These are phyloP conservation scores for Ailanthus altissimus DNA, from an alignment of 345 rosid genomes.

Conservation along the genomic window DNA sequence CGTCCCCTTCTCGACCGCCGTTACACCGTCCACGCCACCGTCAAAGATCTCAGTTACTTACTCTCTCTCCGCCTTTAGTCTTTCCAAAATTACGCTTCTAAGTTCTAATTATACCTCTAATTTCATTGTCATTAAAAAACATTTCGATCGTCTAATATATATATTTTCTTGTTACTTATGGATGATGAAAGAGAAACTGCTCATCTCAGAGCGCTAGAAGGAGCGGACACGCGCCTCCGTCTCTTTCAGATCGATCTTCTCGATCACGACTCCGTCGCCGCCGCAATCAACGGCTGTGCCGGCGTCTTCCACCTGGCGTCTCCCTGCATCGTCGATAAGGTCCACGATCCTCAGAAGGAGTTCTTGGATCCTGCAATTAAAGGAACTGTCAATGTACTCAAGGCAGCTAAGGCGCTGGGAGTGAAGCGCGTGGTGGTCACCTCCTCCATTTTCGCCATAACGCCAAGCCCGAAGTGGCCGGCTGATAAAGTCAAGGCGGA, in stretches of 20 bases:
- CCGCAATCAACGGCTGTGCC: conserved; percentile 64
- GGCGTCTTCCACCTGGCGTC: conserved; percentile 96
- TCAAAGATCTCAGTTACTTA: conserved; percentile 60
- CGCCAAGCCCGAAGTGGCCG: conserved; percentile 89
- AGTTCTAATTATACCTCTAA: not conserved
- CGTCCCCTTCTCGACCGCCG: conserved; percentile 74
- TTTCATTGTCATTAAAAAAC: not conserved
- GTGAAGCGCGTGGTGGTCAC: conserved; percentile 85
- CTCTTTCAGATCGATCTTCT: conserved; percentile 88
- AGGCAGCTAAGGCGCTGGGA: conserved; percentile 73
- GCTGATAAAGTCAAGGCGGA: conserved; percentile 66
- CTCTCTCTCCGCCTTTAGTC: not conserved
- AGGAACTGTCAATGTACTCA: conserved; percentile 77
- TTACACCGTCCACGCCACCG: conserved; percentile 86
- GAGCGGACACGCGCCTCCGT: conserved; percentile 78
- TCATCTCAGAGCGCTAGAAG: conserved; percentile 74
- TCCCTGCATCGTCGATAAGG: conserved; percentile 80
- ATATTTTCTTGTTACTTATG: conserved; percentile 19
- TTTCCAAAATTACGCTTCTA: not conserved
- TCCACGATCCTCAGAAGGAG: conserved; percentile 76
- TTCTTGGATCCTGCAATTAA: conserved; percentile 84
- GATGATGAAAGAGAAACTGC: conserved; percentile 80
- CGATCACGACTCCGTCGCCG: conserved; percentile 60
- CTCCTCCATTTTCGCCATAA: conserved; percentile 77
- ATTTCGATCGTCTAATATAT: too few relatives aligned